phyloP scores from a whole-genome alignment of 148 eudicot genomes.

The Chenopodium suecicum region DNA sequence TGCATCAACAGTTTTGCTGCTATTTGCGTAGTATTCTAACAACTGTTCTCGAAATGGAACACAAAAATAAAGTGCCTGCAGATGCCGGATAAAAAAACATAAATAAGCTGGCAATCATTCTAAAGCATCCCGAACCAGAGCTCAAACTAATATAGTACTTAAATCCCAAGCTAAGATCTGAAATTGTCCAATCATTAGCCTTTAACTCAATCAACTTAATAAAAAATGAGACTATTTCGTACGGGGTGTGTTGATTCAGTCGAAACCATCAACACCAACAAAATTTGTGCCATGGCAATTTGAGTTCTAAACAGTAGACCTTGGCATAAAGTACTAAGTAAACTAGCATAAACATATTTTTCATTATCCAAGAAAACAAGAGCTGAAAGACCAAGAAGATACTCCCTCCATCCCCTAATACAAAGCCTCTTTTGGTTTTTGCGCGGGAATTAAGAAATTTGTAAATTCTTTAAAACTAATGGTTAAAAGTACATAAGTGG shows the following conservation, averaged over 20 bases:
- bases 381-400: no score
- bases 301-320: background rate
- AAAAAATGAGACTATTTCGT: background rate
- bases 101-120: background rate
- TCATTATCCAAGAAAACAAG: background rate
- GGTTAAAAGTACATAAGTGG: no score
- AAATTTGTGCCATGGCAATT: background rate
- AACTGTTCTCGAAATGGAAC: constrained; percentile 88
- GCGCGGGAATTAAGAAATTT: no score
- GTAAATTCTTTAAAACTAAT: no score
- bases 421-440: no score
- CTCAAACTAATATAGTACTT: background rate
- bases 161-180: background rate
- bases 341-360: background rate
- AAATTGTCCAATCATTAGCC: background rate
- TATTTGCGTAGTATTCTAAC: constrained; percentile 65
- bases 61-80: constrained; percentile 90
- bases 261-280: background rate
- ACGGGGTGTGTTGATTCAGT: no score
- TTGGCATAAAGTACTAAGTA: background rate
- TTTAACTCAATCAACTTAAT: background rate
- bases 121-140: background rate
- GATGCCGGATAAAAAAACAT: background rate
- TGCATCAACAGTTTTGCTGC: constrained; percentile 61
- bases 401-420: no score